Conservation (phyloP, 495 filamentous ascomycete species). For the Podospora appendiculata region DNA sequence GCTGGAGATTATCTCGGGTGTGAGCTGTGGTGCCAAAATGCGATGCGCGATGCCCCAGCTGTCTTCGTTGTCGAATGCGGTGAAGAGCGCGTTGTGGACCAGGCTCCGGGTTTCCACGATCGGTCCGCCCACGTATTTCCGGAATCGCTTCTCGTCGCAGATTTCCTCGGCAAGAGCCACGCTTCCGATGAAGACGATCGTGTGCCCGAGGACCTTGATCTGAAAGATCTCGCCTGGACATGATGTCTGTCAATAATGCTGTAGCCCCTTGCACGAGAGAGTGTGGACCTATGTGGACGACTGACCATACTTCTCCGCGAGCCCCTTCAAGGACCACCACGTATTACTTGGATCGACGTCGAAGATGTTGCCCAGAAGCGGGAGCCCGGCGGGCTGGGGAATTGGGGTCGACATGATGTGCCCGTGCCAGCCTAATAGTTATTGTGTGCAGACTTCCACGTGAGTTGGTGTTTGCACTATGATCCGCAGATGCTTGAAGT, state of each 20-base stretch:
- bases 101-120: constrained; percentile 52
- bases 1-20: constrained; percentile 47
- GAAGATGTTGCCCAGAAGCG: constrained; percentile 60
- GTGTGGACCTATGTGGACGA: constrained; percentile 1
- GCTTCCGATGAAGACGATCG: constrained; percentile 35
- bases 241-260: not conserved
- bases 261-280: not conserved
- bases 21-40: constrained; percentile 60
- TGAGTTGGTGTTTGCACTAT: no score
- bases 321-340: constrained; percentile 52
- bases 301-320: constrained; percentile 56
- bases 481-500: no score
- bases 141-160: constrained; percentile 62
- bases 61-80: constrained; percentile 52
- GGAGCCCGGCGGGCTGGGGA: constrained; percentile 58
- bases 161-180: constrained; percentile 57
- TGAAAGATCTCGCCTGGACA: constrained; percentile 59
- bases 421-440: not conserved
- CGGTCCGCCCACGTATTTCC: constrained; percentile 48
- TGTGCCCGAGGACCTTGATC: constrained; percentile 43
- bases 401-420: constrained; percentile 40
- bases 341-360: constrained; percentile 55
- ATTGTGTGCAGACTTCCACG: no score
- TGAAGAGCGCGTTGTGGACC: constrained; percentile 60
- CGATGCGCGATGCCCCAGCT: constrained; percentile 67